A percentile compares a stretch with the other conserved stretches of the same genome.
phyloP scores from a whole-genome alignment of 2,329 filamentous ascomycete genomes.

The Penicillium sp. region DNA sequence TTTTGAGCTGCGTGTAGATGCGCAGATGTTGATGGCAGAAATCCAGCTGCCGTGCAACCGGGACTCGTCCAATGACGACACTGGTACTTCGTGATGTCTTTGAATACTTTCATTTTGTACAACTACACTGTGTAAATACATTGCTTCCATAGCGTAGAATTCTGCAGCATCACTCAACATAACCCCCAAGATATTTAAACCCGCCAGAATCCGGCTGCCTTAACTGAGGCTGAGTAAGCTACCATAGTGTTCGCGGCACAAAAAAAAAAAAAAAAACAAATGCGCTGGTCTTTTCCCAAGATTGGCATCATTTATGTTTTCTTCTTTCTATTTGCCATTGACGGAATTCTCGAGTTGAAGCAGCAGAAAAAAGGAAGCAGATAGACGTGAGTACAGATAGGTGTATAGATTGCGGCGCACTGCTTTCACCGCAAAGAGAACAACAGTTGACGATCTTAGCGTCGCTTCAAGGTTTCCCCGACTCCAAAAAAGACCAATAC shows the following conservation, averaged over 20 bases:
- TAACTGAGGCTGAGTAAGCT: conserved; percentile 23
- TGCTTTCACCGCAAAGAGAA: background rate
- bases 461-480: conserved; percentile 10
- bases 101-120: background rate
- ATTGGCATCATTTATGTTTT: background rate
- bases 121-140: background rate
- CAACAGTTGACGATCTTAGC: conserved; percentile 4
- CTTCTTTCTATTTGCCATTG: too few relatives aligned
- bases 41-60: conserved; percentile 17
- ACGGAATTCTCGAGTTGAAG: background rate
- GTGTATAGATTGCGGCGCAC: background rate
- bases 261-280: background rate
- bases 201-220: conserved; percentile 20
- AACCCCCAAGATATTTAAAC: background rate
- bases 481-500: conserved; percentile 8
- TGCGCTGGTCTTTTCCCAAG: background rate
- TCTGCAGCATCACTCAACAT: background rate
- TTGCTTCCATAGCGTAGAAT: background rate
- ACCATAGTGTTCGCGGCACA: background rate
- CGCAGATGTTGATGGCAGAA: conserved; percentile 55
- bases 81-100: background rate
- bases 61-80: background rate
- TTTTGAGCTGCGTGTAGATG: conserved; percentile 71
- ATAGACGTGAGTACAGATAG: background rate
- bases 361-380: background rate